Percentiles rank a stretch among this genome's conserved stretches.
Evolutionary conservation across 768 basidiomycete genomes (phyloP).

Genomic region (Chalciporus chontae): DNA sequence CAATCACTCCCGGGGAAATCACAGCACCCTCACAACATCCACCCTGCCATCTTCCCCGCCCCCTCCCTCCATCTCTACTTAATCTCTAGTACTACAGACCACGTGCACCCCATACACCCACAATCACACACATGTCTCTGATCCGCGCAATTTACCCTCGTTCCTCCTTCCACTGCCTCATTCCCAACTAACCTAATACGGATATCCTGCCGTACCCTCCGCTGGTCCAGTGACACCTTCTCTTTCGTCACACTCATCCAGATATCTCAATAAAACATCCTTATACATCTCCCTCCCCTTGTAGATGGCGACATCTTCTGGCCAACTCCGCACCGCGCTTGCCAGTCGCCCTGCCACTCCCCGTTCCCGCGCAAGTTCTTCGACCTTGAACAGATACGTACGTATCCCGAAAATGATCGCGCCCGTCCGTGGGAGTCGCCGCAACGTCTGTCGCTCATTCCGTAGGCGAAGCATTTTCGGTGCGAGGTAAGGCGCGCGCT

Average conservation of each 20-base stretch:
- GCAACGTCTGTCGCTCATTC: conserved; percentile 63
- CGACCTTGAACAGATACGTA: conserved; percentile 56
- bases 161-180: conserved; percentile 6
- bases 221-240: conserved; percentile 2
- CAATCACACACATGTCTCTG: not conserved
- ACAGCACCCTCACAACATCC: not conserved
- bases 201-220: conserved; percentile 2
- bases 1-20: conserved; percentile 1
- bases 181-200: conserved; percentile 10
- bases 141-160: conserved; percentile 3
- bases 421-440: conserved; percentile 59
- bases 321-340: conserved; percentile 63
- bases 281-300: conserved; percentile 27
- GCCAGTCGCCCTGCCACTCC: conserved; percentile 62
- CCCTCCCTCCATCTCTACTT: not conserved
- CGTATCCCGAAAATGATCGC: conserved; percentile 69
- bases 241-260: conserved; percentile 13
- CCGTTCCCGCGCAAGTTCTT: conserved; percentile 47
- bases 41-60: not conserved
- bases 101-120: not conserved
- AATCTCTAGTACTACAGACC: no score
- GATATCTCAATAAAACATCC: conserved; percentile 14
- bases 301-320: conserved; percentile 47
- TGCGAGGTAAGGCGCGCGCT: conserved; percentile 19
- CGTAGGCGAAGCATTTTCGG: conserved; percentile 51